Conservation (phyloP, 306 rosid species). For the Dalbergia cochinchinensis region DNA sequence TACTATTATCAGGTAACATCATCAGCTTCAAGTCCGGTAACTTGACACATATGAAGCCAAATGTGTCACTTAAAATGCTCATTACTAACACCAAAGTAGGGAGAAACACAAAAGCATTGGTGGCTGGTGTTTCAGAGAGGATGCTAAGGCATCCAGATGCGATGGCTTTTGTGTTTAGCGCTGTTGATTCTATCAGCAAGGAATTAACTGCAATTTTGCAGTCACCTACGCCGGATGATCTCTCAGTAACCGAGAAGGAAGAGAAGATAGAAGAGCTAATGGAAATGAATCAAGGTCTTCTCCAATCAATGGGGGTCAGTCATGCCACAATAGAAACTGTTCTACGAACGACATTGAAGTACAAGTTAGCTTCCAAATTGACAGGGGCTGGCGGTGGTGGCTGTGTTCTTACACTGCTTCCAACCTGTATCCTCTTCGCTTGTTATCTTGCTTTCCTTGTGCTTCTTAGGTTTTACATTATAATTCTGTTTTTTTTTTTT, state of each 20-base stretch:
- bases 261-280: conserved; percentile 82
- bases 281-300: conserved; percentile 99
- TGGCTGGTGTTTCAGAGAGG: conserved; percentile 94
- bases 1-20: conserved; percentile 77
- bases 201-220: conserved; percentile 75
- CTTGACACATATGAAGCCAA: conserved; percentile 66
- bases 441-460: conserved; percentile 25
- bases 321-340: conserved; percentile 89
- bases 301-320: conserved; percentile 94
- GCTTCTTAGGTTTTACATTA: conserved; percentile 31
- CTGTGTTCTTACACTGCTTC: conserved; percentile 95
- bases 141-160: conserved; percentile 80
- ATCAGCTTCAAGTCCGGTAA: conserved; percentile 88
- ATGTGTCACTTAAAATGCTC: conserved; percentile 83
- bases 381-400: conserved; percentile 99
- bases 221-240: conserved; percentile 66
- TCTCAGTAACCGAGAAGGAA: conserved; percentile 76
- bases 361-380: conserved; percentile 85
- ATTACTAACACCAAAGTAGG: conserved; percentile 95
- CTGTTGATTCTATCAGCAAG: conserved; percentile 86
- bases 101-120: conserved; percentile 95
- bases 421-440: conserved; percentile 81
- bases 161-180: conserved; percentile 81
- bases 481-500: conserved; percentile 10
- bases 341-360: conserved; percentile 84